Evolutionary conservation across 768 basidiomycete genomes (phyloP).

Genomic region (Rubroboletus pulcherrimus): DNA sequence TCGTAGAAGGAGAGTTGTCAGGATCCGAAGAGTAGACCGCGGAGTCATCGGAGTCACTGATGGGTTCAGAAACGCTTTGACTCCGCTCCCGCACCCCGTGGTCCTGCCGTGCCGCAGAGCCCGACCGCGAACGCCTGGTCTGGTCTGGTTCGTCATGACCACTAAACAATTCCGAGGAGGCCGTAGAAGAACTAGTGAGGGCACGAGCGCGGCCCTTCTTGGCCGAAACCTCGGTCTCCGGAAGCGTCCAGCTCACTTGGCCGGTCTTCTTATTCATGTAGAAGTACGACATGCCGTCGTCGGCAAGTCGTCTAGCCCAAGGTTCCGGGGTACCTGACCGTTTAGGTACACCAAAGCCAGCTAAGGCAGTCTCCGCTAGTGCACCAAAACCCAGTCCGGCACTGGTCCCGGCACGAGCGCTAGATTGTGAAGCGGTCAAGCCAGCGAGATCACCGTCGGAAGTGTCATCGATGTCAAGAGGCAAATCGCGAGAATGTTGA

Average conservation of each 20-base stretch:
- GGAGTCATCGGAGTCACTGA: slow-evolving; percentile 79
- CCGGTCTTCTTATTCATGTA: slow-evolving; percentile 73
- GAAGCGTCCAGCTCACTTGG: slow-evolving; percentile 64
- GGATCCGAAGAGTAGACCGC: slow-evolving; percentile 41
- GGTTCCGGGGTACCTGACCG: slow-evolving; percentile 67
- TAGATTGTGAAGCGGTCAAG: slow-evolving; percentile 49
- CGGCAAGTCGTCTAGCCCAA: slow-evolving; percentile 78
- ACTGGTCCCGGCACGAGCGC: slow-evolving; percentile 52
- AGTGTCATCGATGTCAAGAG: slow-evolving; percentile 63
- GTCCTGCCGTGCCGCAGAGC: slow-evolving; percentile 32
- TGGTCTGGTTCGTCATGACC: slow-evolving; percentile 22
- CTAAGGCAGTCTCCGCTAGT: slow-evolving; percentile 33
- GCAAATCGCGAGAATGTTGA: slow-evolving; percentile 79
- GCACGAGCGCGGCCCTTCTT: slow-evolving; percentile 34
- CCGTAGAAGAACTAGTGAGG: slow-evolving; percentile 32
- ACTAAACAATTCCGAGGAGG: slow-evolving; percentile 28
- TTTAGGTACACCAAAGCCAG: slow-evolving; percentile 60
- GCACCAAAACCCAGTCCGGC: slow-evolving; percentile 48
- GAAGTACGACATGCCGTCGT: slow-evolving; percentile 79
- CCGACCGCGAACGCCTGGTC: slow-evolving; percentile 30
- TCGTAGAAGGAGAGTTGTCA: slow-evolving; percentile 29
- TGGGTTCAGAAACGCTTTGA: slow-evolving; percentile 37
- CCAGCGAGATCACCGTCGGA: slow-evolving; percentile 63
- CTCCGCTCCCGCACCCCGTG: slow-evolving; percentile 26
- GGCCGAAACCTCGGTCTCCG: slow-evolving; percentile 37